Conservation (phyloP, 2,329 filamentous ascomycete species). For the Pseudocercospora ulei region DNA sequence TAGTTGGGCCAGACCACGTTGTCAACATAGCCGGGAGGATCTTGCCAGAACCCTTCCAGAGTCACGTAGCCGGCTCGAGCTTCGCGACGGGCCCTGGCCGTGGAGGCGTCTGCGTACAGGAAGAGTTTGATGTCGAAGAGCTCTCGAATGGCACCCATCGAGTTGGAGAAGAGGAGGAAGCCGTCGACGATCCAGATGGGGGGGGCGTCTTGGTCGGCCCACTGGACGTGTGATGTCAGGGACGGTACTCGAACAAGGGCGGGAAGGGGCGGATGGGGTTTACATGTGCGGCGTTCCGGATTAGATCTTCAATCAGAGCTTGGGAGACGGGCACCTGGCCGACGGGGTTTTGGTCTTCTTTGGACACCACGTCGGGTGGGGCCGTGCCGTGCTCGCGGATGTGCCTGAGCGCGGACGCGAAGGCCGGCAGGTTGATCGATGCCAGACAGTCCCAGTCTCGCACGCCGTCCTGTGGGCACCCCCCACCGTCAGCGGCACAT, state of each 20-base stretch:
- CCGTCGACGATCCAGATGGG: slow-evolving; percentile 70
- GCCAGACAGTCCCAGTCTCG: slow-evolving; percentile 88
- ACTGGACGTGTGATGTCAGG: too few relatives aligned
- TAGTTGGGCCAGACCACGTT: slow-evolving; percentile 95
- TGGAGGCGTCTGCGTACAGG: slow-evolving; percentile 57
- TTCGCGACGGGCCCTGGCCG: slow-evolving; percentile 56
- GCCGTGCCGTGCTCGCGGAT: slow-evolving; percentile 59
- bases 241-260: too few relatives aligned
- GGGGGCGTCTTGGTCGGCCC: slow-evolving; percentile 27
- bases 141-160: slow-evolving; percentile 45
- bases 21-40: slow-evolving; percentile 90
- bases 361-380: slow-evolving; percentile 45
- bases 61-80: slow-evolving; percentile 69
- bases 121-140: slow-evolving; percentile 70
- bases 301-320: slow-evolving; percentile 28
- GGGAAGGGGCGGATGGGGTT: too few relatives aligned
- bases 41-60: slow-evolving; percentile 79
- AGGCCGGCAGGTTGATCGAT: slow-evolving; percentile 60
- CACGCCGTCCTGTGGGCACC: slow-evolving; percentile 44
- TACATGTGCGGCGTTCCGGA: slow-evolving; percentile 20
- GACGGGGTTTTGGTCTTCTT: slow-evolving; percentile 51
- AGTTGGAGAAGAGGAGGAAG: slow-evolving; percentile 68
- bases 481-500: too few relatives aligned
- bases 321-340: slow-evolving; percentile 37
- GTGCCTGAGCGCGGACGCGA: slow-evolving; percentile 58